Base-by-base conservation (phyloP, 495 filamentous ascomycete species). In the Parathielavia appendiculata region DNA sequence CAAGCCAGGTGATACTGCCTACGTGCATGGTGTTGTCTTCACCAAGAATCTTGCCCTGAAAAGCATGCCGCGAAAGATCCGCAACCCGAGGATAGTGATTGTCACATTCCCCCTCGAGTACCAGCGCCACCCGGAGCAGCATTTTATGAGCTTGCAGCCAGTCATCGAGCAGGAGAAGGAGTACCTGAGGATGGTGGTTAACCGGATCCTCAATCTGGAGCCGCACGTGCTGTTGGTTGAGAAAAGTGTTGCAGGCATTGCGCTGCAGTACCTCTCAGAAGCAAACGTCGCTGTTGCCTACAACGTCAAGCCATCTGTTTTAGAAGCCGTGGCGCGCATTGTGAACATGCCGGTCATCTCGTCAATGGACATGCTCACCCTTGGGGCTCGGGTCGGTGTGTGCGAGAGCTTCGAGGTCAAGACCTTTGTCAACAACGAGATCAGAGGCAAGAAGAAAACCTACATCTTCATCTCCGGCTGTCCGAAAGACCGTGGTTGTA, bases 91-190 rank as follows among this genome's bases (percentile, higher is more conserved):
- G 26, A 95, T 97, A 57, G 78, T 96, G 48, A 92, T 97, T 63
- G 84, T 97, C 34, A 90, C 91, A 8, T 99, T 99, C 68, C 87
- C 95, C 9, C 88, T 99, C 47, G 95, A 97, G 67, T 99, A 97
- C 73, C 88, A 92, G 41, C 86, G 93, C 36, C 91, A 96, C 63
- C 76, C 80, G 48, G 88, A 96, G 64, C 86, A 90, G 60, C 92
- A 97, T 62, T 97, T 97, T 71, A 97, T 99, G 93, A 97, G 95
- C 62, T 75, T 99, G 22, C 90, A 96, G 61, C 93, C 92, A 38
- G 91, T 99, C 56, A 96, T 99, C 63, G 89, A 91, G 40, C 95
- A 97, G 70, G 95, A 99, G 72, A 86, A 88, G 56, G 95, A 99
- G 66, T 99, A 92, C 67, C 77, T 99, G 10, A 84, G 86, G 61